Conservation (phyloP, 2,329 filamentous ascomycete genomes). For the Aspergillus vadensis region DNA sequence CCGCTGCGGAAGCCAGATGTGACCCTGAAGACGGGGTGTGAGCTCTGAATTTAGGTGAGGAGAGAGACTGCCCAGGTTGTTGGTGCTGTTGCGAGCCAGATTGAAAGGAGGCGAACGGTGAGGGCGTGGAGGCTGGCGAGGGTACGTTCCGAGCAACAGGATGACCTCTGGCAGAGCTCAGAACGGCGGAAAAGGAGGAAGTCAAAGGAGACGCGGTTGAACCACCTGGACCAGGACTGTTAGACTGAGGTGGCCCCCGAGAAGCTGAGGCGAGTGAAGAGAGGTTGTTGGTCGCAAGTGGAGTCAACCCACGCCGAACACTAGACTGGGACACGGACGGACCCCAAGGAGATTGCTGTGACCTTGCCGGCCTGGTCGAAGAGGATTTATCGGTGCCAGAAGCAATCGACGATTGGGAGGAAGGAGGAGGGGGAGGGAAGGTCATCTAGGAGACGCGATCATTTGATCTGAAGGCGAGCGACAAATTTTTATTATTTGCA, state of each 20-base stretch:
- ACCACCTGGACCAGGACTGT: constrained; percentile 51
- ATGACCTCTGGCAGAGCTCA: constrained; percentile 53
- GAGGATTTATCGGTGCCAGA: constrained; percentile 53
- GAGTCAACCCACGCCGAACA: constrained; percentile 59
- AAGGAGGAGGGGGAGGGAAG: constrained; percentile 56
- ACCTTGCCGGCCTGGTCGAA: constrained; percentile 45
- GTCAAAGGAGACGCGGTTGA: constrained; percentile 54
- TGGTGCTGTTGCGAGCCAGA: constrained; percentile 57
- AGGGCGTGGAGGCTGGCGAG: constrained; percentile 57
- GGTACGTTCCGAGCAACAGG: constrained; percentile 54
- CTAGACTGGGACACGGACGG: constrained; percentile 56
- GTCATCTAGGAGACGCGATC: constrained; percentile 59
- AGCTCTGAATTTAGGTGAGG: constrained; percentile 58
- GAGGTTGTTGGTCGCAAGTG: constrained; percentile 57
- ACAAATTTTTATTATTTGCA: constrained; percentile 38
- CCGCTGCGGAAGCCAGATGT: constrained; percentile 59
- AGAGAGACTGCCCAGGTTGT: constrained; percentile 55
- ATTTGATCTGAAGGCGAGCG: constrained; percentile 49
- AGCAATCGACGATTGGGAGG: constrained; percentile 55
- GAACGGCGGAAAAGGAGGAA: constrained; percentile 56
- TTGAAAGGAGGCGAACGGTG: constrained; percentile 57
- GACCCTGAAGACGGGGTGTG: constrained; percentile 57
- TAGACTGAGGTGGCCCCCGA: constrained; percentile 49
- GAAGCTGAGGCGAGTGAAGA: constrained; percentile 46
- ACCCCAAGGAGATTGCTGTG: constrained; percentile 61